phyloP scores from a whole-genome alignment of 2,329 filamentous ascomycete genomes.

The Fusarium heterosporum region DNA sequence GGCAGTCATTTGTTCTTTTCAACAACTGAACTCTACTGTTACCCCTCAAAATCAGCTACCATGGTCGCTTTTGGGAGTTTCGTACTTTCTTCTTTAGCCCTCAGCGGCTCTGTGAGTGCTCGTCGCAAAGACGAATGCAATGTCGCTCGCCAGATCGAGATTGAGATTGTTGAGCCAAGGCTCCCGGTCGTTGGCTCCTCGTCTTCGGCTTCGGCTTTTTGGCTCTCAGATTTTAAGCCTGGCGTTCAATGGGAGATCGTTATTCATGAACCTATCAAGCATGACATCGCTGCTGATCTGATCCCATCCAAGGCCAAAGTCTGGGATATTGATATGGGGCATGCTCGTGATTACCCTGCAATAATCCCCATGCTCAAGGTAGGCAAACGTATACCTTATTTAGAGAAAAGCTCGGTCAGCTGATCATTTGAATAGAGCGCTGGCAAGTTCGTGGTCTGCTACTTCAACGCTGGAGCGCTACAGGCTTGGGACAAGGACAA shows the following conservation, averaged over 20 bases:
- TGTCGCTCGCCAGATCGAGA: conserved; percentile 9
- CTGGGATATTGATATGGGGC: conserved; percentile 50
- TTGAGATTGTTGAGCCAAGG: conserved; percentile 14
- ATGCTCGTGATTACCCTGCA: conserved; percentile 42
- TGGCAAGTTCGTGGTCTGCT: conserved; percentile 51
- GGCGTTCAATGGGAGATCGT: conserved; percentile 50
- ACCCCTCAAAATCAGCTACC: background rate
- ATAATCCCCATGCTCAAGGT: conserved; percentile 50
- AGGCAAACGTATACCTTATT: background rate
- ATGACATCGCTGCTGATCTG: conserved; percentile 41
- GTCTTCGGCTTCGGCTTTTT: background rate
- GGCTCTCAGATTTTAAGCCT: conserved; percentile 43
- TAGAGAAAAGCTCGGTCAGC: background rate
- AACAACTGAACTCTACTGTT: background rate
- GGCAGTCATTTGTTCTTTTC: background rate
- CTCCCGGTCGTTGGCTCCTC: background rate
- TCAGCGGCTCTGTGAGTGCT: conserved; percentile 30
- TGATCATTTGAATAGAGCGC: conserved; percentile 23
- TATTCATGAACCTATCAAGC: conserved; percentile 48
- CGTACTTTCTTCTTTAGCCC: conserved; percentile 28
- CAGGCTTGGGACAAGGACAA: conserved; percentile 48
- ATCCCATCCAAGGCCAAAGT: conserved; percentile 46
- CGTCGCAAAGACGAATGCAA: conserved; percentile 20
- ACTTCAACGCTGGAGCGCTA: conserved; percentile 51
- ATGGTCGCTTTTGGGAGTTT: conserved; percentile 38